Evolutionary conservation across 306 rosid genomes (phyloP).

Genomic region (Coriaria nepalensis): DNA sequence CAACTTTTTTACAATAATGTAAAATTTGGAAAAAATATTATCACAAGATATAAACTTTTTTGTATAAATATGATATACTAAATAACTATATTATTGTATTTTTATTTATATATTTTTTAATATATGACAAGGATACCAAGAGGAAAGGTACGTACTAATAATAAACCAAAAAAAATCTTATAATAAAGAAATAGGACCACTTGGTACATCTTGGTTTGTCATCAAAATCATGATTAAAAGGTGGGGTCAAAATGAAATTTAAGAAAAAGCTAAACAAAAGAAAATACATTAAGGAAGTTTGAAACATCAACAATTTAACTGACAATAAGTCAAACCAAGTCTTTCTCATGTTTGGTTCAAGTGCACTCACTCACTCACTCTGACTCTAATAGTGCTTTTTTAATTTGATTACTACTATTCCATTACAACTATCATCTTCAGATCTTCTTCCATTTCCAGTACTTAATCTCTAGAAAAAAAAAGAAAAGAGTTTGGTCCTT

Average conservation of each 20-base stretch:
- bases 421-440: conserved; percentile 26
- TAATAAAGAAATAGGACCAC: too few species aligned
- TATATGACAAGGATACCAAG: too few species aligned
- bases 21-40: too few species aligned
- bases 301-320: conserved; percentile 1
- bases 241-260: neutral
- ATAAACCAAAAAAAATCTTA: too few species aligned
- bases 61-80: too few species aligned
- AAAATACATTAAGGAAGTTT: too few species aligned
- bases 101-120: too few species aligned
- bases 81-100: too few species aligned
- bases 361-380: neutral
- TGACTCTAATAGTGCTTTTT: conserved; percentile 22
- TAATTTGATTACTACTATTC: conserved; percentile 13
- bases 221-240: conserved; percentile 6
- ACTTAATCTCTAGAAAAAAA: conserved; percentile 16
- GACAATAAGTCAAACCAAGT: conserved; percentile 20
- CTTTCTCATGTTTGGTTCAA: too few species aligned
- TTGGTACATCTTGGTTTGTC: neutral
- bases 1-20: too few species aligned
- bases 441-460: conserved; percentile 20
- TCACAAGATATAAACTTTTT: too few species aligned
- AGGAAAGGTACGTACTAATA: too few species aligned
- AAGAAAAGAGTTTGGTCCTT: conserved; percentile 13
- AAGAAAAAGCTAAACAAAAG: conserved; percentile 1